Percentiles rank a stretch among this genome's conserved stretches.
Evolutionary conservation across 164 flowering plant genomes (phyloP).

Genomic region (Echeveria elegans): DNA sequence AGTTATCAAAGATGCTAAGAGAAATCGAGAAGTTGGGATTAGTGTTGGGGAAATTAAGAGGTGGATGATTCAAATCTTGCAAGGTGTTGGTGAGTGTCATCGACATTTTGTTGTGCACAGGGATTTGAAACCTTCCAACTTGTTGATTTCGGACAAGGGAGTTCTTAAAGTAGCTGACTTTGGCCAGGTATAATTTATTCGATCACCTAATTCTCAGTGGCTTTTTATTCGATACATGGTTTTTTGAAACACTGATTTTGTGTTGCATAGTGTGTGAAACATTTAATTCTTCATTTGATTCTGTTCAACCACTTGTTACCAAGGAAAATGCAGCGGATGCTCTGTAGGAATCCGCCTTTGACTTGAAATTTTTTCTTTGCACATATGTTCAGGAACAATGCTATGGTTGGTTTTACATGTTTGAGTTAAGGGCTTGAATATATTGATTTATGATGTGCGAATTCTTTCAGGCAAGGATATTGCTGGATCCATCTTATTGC

Average conservation of each 20-base stretch:
- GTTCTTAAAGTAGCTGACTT: slow-evolving; percentile 85
- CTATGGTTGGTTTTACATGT: no score
- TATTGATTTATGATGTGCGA: neutral
- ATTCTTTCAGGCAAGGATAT: slow-evolving; percentile 67
- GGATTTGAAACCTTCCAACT: slow-evolving; percentile 78
- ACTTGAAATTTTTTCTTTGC: neutral
- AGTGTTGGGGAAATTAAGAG: slow-evolving; percentile 59
- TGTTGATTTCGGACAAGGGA: slow-evolving; percentile 70
- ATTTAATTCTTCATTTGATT: no score
- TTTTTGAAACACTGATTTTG: neutral
- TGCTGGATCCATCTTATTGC: slow-evolving; percentile 36
- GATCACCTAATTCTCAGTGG: neutral
- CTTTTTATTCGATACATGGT: neutral
- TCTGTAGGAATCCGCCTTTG: neutral
- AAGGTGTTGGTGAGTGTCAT: slow-evolving; percentile 68
- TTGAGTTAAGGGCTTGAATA: neutral
- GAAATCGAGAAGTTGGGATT: slow-evolving; percentile 34
- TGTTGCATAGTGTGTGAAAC: neutral
- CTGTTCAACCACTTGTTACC: neutral
- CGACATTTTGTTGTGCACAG: slow-evolving; percentile 57
- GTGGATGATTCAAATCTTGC: slow-evolving; percentile 81
- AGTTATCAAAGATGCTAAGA: slow-evolving; percentile 54
- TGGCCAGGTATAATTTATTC: slow-evolving; percentile 52
- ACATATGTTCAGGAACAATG: neutral
- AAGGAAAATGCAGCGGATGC: neutral